phyloP scores from a whole-genome alignment of 1,284 basidiomycete genomes.

The Cryptococcus sp. region DNA sequence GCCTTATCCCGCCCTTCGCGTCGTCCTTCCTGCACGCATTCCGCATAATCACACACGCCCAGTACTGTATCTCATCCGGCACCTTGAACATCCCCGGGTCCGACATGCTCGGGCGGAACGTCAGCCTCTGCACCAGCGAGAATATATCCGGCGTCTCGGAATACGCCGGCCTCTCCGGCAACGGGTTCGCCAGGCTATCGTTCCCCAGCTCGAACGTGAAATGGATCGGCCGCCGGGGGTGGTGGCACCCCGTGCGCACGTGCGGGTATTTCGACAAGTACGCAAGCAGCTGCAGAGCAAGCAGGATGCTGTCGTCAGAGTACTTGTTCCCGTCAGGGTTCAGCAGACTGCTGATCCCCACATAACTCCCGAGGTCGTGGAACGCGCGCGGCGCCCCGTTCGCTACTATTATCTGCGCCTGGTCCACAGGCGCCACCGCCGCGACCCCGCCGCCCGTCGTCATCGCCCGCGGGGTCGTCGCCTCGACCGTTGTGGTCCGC shows the following conservation, averaged over 20 bases:
- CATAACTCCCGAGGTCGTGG: conserved; percentile 47
- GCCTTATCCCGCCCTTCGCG: conserved; percentile 82
- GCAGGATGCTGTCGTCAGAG: conserved; percentile 90
- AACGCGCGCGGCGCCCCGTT: conserved; percentile 50
- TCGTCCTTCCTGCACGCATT: conserved; percentile 99
- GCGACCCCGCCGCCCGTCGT: conserved; percentile 9
- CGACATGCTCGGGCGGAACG: conserved; percentile 80
- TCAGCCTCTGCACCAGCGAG: conserved; percentile 92
- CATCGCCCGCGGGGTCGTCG: conserved; percentile 19
- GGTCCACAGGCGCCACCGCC: conserved; percentile 11
- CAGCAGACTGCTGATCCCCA: conserved; percentile 39
- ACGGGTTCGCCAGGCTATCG: conserved; percentile 30
- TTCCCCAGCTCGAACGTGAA: conserved; percentile 44
- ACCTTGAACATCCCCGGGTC: conserved; percentile 71
- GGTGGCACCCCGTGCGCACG: conserved; percentile 94
- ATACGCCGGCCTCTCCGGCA: conserved; percentile 44
- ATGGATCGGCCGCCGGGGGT: conserved; percentile 59
- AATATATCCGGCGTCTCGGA: conserved; percentile 75
- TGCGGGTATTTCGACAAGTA: conserved; percentile 98
- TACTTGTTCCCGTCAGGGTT: conserved; percentile 57
- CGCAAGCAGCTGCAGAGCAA: conserved; percentile 86
- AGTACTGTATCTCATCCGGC: conserved; percentile 92
- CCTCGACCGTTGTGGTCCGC: conserved; percentile 24
- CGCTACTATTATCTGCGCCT: conserved; percentile 48
- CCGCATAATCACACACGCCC: conserved; percentile 99